A percentile compares a stretch with the other conserved stretches of the same genome.
phyloP scores from a whole-genome alignment of 176 grass and related monocot species.

The Panicum miliaceum region DNA sequence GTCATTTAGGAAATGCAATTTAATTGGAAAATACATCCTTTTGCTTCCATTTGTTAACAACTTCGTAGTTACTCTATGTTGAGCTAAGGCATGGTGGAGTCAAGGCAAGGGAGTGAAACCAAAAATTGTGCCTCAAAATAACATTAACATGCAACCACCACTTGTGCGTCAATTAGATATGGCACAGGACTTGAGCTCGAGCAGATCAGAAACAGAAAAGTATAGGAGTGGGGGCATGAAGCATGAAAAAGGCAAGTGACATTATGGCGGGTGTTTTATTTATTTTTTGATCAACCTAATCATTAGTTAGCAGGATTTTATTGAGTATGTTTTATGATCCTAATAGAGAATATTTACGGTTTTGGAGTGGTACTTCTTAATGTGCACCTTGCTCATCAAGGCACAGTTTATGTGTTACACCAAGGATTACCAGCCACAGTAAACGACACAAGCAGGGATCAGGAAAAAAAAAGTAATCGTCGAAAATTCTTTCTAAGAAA shows the following conservation, averaged over 20 bases:
- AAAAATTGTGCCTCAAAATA: neutral
- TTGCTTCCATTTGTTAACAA: neutral
- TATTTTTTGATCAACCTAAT: neutral
- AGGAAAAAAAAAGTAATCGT: neutral
- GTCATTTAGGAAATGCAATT: slow-evolving; percentile 14
- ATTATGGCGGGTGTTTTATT: neutral
- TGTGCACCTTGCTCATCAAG: neutral
- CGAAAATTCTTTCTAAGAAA: neutral
- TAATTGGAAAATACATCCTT: slow-evolving; percentile 1
- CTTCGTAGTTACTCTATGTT: neutral
- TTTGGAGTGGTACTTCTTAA: slow-evolving; percentile 3
- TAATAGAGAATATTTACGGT: too few relatives aligned
- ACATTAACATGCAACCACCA: neutral
- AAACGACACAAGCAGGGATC: slow-evolving; percentile 4
- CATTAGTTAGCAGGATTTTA: neutral
- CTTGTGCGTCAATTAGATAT: neutral
- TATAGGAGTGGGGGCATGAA: neutral
- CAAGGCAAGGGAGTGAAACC: neutral
- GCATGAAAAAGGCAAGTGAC: neutral
- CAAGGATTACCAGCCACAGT: neutral
- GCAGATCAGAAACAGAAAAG: slow-evolving; percentile 8
- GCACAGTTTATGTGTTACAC: neutral
- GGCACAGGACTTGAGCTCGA: neutral
- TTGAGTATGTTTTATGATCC: neutral
- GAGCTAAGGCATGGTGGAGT: neutral